Conservation (phyloP, 768 basidiomycete genomes). For the Cystobasidium onofrii region DNA sequence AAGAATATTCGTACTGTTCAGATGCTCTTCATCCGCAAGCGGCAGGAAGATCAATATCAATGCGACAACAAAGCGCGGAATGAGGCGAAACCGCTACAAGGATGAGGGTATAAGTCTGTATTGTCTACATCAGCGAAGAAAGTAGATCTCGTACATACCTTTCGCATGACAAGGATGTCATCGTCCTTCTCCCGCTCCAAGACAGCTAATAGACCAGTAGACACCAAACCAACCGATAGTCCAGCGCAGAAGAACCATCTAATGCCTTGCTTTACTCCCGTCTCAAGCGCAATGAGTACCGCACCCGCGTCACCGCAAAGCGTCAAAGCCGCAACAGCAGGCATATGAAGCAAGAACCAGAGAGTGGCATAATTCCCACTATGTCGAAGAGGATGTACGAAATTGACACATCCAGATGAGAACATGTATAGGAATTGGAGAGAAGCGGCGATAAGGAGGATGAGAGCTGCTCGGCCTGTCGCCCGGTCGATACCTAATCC, state of each 20-base stretch:
- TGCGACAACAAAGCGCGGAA: not conserved
- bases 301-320: not conserved
- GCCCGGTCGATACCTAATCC: not conserved
- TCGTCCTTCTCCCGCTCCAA: not conserved
- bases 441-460: not conserved
- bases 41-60: not conserved
- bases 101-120: not conserved
- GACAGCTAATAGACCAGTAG: not conserved
- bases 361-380: not conserved
- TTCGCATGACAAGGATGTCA: not conserved
- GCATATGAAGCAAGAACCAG: not conserved
- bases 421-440: slow-evolving; percentile 6
- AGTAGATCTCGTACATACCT: not conserved
- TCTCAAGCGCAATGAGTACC: not conserved
- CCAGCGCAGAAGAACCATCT: slow-evolving; percentile 8
- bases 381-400: not conserved
- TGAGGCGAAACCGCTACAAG: not conserved
- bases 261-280: not conserved
- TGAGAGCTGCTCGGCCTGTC: not conserved
- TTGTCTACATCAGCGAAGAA: too few relatives aligned
- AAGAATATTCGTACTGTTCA: not conserved
- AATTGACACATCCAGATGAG: not conserved
- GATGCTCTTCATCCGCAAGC: not conserved
- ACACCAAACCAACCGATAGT: not conserved
- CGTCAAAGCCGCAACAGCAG: not conserved